Conservation (phyloP, 1,284 basidiomycete genomes). For the Malassezia dermatis region DNA sequence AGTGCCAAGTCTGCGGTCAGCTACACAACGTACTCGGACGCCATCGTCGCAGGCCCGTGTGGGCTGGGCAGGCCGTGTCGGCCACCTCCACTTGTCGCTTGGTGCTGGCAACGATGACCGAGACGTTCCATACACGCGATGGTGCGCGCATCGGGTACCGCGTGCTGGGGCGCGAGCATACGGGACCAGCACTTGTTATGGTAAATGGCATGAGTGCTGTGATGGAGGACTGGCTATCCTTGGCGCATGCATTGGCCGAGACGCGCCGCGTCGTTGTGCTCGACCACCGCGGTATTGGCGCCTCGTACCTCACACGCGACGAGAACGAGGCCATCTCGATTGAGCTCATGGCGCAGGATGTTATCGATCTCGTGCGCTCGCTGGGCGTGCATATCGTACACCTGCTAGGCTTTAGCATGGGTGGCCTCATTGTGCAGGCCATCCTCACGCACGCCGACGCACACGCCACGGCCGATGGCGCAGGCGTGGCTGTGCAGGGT, state of each 20-base stretch:
- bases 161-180: conserved; percentile 9
- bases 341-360: conserved; percentile 32
- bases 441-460: conserved; percentile 23
- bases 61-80: not conserved
- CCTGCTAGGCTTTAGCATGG: conserved; percentile 42
- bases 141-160: conserved; percentile 29
- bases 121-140: conserved; percentile 6
- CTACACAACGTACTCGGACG: conserved; percentile 15
- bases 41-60: conserved; percentile 8
- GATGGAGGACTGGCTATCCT: conserved; percentile 38
- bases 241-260: conserved; percentile 23
- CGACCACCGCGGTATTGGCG: conserved; percentile 41
- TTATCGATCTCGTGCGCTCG: conserved; percentile 22
- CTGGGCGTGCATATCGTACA: conserved; percentile 23
- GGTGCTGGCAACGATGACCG: not conserved
- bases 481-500: conserved; percentile 13
- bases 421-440: conserved; percentile 37
- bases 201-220: conserved; percentile 42
- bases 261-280: conserved; percentile 29
- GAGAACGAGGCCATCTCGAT: conserved; percentile 29
- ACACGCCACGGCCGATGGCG: not conserved
- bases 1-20: conserved; percentile 14
- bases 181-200: conserved; percentile 24
- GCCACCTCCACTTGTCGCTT: not conserved
- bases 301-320: conserved; percentile 21